Conservation (phyloP, 164 flowering plant genomes). For the Echeveria elegans region DNA sequence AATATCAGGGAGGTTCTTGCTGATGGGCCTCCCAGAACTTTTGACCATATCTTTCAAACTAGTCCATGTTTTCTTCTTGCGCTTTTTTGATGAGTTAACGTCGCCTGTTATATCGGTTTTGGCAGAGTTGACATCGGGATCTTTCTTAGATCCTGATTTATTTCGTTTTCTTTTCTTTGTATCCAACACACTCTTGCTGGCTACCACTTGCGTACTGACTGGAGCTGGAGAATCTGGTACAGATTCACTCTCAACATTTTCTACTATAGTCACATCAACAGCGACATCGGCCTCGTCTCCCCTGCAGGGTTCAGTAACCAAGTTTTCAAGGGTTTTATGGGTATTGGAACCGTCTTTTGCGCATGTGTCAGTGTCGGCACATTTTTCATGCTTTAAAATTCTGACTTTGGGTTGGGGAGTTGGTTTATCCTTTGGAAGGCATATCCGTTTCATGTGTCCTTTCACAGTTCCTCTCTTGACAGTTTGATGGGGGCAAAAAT, state of each 20-base stretch:
- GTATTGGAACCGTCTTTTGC: not conserved
- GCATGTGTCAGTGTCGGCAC: not conserved
- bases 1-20: slow-evolving; percentile 19
- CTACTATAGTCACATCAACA: slow-evolving; percentile 11
- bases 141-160: slow-evolving; percentile 30
- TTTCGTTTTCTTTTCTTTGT: slow-evolving; percentile 38
- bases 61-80: slow-evolving; percentile 49
- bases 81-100: slow-evolving; percentile 20
- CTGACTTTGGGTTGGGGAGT: not conserved
- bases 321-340: not conserved
- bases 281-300: not conserved
- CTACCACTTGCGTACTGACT: slow-evolving; percentile 25
- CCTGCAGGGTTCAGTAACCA: not conserved
- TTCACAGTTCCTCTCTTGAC: slow-evolving; percentile 58
- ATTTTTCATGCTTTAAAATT: not conserved
- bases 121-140: slow-evolving; percentile 17
- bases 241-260: slow-evolving; percentile 8
- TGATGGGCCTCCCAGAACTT: slow-evolving; percentile 17
- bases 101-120: slow-evolving; percentile 17
- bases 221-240: slow-evolving; percentile 15
- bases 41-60: slow-evolving; percentile 56
- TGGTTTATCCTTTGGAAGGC: slow-evolving; percentile 24
- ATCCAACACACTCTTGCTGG: slow-evolving; percentile 23
- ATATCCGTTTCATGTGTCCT: slow-evolving; percentile 48
- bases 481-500: slow-evolving; percentile 58